Conservation (phyloP, 805 yeast species). For the Cyberlindnera xishuangbannaensis region DNA sequence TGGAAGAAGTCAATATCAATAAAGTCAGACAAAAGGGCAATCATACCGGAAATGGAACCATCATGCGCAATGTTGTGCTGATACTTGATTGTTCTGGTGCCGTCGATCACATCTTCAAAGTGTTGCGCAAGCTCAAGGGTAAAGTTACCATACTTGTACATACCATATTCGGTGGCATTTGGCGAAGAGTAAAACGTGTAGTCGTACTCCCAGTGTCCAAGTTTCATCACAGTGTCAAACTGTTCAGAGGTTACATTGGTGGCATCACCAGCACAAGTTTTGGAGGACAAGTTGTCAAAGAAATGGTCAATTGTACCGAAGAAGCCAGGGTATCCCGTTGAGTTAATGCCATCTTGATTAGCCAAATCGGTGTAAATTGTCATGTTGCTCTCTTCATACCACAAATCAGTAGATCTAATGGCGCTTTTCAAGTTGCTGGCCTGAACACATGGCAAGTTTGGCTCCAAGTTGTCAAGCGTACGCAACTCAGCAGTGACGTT, state of each 20-base stretch:
- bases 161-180: constrained; percentile 31
- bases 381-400: constrained; percentile 32
- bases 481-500: constrained; percentile 29
- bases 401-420: constrained; percentile 26
- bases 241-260: constrained; percentile 27
- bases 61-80: constrained; percentile 40
- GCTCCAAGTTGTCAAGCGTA: constrained; percentile 32
- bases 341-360: constrained; percentile 19
- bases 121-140: constrained; percentile 31
- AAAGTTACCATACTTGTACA: constrained; percentile 31
- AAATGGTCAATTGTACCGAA: constrained; percentile 35
- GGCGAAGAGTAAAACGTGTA: constrained; percentile 30
- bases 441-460: constrained; percentile 29
- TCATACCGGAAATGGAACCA: constrained; percentile 31
- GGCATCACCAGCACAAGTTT: constrained; percentile 34
- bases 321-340: constrained; percentile 18
- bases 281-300: constrained; percentile 36
- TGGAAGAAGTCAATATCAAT: constrained; percentile 26
- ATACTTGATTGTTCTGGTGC: constrained; percentile 26
- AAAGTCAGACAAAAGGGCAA: constrained; percentile 31
- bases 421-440: constrained; percentile 24
- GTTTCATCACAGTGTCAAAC: constrained; percentile 35
- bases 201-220: constrained; percentile 41
- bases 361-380: constrained; percentile 25
- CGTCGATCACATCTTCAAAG: constrained; percentile 26